Base-by-base conservation (phyloP, 2,329 filamentous ascomycete genomes). In the Bipolaris bicolor region DNA sequence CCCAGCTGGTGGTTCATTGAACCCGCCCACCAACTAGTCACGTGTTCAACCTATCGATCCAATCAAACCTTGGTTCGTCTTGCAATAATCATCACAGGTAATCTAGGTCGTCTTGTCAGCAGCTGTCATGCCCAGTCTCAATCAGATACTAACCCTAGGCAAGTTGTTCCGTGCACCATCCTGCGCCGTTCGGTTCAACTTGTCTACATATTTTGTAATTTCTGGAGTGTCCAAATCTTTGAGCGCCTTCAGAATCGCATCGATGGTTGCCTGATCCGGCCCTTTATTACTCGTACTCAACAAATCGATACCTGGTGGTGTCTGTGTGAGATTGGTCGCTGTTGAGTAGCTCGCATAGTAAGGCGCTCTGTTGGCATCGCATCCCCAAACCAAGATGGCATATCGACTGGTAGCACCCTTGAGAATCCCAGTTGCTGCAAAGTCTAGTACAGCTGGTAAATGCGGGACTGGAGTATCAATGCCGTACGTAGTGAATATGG, bases 301-400 rank as follows among this genome's bases (percentile, higher is more conserved):
- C 33, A 67, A 34, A 33, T 65, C 63, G 37, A 67, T 59, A 3
- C 61, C 63, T 3, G 59, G 41, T 2, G 61, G 61, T 15, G 64
- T 65, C 3, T 49, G 15, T 1, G 58, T 64, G 7, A 48, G 26
- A 10, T 52, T 44, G 5, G 52, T 49, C 4, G 52, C 51, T 1
- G 61, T 64, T 1, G 63, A 56, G 26, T 67, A 65, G 9, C 52
- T 56, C 2, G 52, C 44, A 33, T 64, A 64, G 41, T 64, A 67
- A 2, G 49, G 49, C 7, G 44, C 22, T 13, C 49, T 29, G 15
- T 49, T 56, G 3, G 10, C 41, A 39, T 67, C 65, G 34, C 63
- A 64, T 10, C 65, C 65, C 65, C 65, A 67, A 3, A 53, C 60
- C n/a, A 66, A 18, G 16, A 64, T 36, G 11, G 34, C 61, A 37